Evolutionary conservation across 2,329 filamentous ascomycete species (phyloP), one percentile per base, ranked within the genome.

Genomic region (Botryotinia convoluta): DNA sequence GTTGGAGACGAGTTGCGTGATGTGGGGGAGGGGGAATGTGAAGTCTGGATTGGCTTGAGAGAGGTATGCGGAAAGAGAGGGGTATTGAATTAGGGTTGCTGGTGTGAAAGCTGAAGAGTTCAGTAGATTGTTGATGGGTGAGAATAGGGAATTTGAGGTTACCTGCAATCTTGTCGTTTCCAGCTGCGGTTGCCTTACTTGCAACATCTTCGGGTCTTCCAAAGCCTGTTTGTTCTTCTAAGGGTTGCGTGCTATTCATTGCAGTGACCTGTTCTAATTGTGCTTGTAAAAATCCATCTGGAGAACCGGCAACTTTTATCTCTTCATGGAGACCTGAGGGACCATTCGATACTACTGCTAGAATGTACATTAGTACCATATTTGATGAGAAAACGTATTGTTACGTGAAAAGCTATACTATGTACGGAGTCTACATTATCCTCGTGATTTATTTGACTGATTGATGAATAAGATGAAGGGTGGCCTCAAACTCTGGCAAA

Each of bases 181-280:
- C 81, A 26, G 82, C 81, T 60, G 82, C 75, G 16, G 82, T 82
- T 44, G 80, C 76, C 1, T 76, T 69, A 14, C 20, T 69, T 78
- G 9, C 4, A 16, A 12, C 0, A 14, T 67, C 45, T 37, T 20
- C 12, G 1, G 20, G 3, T 37, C 4, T 32, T 8, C 1, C 20
- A 20, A 16, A 37, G 16, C 12, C n/a, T 67, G 42, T 22, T 26
- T 4, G 26, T 67, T 67, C n/a, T 26, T 6, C 12, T 45, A 20
- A 29, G 42, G 1, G 0, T n/a, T 32, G 26, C 14, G 26, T 35
- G 51, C n/a, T 29, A 26, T 35, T 69, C 39, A 6, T 22, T 42
- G 37, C 8, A n/a, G 22, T 67, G 20, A 57, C 44, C 1, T 39
- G 45, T 20, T 71, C 74, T 39, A 81, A 62, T 62, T 75, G 74